phyloP scores from a whole-genome alignment of 192 early-diverging fungal species.

The Entomortierella parvispora region DNA sequence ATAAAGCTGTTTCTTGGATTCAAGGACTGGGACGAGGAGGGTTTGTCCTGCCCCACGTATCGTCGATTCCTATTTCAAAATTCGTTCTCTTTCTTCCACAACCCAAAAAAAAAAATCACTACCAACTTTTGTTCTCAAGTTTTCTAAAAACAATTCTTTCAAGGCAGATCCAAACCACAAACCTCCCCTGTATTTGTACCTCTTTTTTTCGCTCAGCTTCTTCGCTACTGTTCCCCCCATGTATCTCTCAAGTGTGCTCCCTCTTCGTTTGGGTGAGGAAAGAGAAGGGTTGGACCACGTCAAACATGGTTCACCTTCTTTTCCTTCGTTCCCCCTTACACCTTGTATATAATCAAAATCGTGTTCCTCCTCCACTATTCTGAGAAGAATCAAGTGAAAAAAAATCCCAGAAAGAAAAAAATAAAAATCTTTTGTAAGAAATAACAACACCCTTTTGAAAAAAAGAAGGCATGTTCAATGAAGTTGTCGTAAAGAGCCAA shows the following conservation, averaged over 20 bases:
- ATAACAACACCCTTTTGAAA: too few relatives aligned
- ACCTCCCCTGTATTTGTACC: slow-evolving; percentile 32
- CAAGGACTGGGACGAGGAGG: too few relatives aligned
- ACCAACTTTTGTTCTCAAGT: slow-evolving; percentile 8
- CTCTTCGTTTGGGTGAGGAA: slow-evolving; percentile 27
- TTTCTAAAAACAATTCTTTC: slow-evolving; percentile 13
- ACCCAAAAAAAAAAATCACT: slow-evolving; percentile 4
- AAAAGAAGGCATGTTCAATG: too few relatives aligned
- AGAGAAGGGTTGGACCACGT: too few relatives aligned
- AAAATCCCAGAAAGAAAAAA: too few relatives aligned
- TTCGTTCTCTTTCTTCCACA: background rate
- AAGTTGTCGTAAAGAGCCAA: too few relatives aligned
- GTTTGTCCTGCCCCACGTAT: too few relatives aligned
- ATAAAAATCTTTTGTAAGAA: too few relatives aligned
- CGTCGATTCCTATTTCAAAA: background rate
- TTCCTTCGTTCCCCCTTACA: background rate
- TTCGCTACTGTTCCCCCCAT: slow-evolving; percentile 12
- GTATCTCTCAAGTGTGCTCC: slow-evolving; percentile 22
- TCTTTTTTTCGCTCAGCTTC: slow-evolving; percentile 12
- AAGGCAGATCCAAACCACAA: slow-evolving; percentile 32
- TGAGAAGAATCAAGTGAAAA: too few relatives aligned
- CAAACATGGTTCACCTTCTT: slow-evolving; percentile 18
- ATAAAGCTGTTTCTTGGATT: too few relatives aligned
- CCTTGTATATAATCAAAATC: too few relatives aligned
- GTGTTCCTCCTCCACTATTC: too few relatives aligned